These are phyloP conservation scores for Blastocystis sp. DNA, from an alignment of 352 stramenopile species.

Conservation along the genomic window DNA sequence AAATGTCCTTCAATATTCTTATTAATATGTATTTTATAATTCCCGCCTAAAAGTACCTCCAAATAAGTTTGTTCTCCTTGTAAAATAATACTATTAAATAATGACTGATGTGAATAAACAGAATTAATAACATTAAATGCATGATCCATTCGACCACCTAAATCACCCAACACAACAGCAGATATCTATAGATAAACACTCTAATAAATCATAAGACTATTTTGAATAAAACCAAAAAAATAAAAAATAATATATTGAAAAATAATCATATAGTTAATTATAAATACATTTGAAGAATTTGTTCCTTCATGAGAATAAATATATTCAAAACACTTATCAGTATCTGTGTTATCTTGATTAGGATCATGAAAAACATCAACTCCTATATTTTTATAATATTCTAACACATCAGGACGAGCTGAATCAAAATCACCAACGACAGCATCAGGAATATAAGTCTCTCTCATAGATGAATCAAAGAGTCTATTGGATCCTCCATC, in stretches of 20 bases:
- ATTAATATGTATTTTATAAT: background rate
- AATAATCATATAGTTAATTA: too few species aligned
- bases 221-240: slow-evolving; percentile 23
- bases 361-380: slow-evolving; percentile 9
- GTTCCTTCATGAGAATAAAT: too few species aligned
- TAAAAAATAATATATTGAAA: too few species aligned
- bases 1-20: slow-evolving; percentile 1
- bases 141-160: slow-evolving; percentile 36
- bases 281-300: too few species aligned
- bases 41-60: background rate
- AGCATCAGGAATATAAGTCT: slow-evolving; percentile 32
- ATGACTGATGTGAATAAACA: slow-evolving; percentile 4
- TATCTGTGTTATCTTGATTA: slow-evolving; percentile 35
- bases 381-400: slow-evolving; percentile 10
- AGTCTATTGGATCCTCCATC: too few species aligned
- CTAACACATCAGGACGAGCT: background rate
- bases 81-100: slow-evolving; percentile 20
- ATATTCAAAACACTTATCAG: slow-evolving; percentile 32
- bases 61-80: slow-evolving; percentile 4
- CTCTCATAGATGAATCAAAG: too few species aligned
- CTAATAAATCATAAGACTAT: background rate
- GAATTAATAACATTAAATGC: slow-evolving; percentile 33
- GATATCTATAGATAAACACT: background rate
- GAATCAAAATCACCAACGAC: slow-evolving; percentile 35
- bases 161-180: slow-evolving; percentile 22